Percentiles rank a stretch among this genome's conserved stretches.
These are phyloP conservation scores for Debaryomyces coudertii DNA, from an alignment of 1,139 yeast species.

Conservation along the genomic window DNA sequence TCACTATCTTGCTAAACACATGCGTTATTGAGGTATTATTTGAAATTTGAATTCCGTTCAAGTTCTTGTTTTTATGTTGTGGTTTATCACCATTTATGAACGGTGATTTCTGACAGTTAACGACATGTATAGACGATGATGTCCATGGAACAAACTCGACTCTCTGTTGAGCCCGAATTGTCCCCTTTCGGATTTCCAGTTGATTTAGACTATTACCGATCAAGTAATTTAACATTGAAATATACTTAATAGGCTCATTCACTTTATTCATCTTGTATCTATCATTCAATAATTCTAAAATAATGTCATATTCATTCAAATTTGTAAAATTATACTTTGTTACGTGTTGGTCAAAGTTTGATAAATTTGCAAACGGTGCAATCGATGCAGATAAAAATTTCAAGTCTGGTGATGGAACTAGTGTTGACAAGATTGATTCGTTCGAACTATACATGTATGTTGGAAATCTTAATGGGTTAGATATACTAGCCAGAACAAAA, in stretches of 20 bases:
- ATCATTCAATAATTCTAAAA: slow-evolving; percentile 80
- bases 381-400: slow-evolving; percentile 86
- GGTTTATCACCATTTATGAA: slow-evolving; percentile 37
- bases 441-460: slow-evolving; percentile 87
- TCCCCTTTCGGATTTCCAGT: slow-evolving; percentile 77
- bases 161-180: slow-evolving; percentile 75
- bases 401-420: slow-evolving; percentile 87
- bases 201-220: slow-evolving; percentile 71
- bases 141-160: slow-evolving; percentile 87
- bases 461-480: slow-evolving; percentile 89
- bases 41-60: slow-evolving; percentile 76
- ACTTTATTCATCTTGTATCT: slow-evolving; percentile 74
- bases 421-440: slow-evolving; percentile 78
- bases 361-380: slow-evolving; percentile 67
- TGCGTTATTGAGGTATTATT: slow-evolving; percentile 75
- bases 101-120: slow-evolving; percentile 76
- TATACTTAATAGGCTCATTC: slow-evolving; percentile 50
- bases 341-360: slow-evolving; percentile 22
- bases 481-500: slow-evolving; percentile 79
- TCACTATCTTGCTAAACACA: slow-evolving; percentile 66
- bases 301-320: slow-evolving; percentile 81
- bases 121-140: slow-evolving; percentile 77
- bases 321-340: slow-evolving; percentile 57
- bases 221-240: slow-evolving; percentile 74
- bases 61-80: slow-evolving; percentile 30